Conservation (phyloP, 768 basidiomycete species). For the Boletus rubescentipes region DNA sequence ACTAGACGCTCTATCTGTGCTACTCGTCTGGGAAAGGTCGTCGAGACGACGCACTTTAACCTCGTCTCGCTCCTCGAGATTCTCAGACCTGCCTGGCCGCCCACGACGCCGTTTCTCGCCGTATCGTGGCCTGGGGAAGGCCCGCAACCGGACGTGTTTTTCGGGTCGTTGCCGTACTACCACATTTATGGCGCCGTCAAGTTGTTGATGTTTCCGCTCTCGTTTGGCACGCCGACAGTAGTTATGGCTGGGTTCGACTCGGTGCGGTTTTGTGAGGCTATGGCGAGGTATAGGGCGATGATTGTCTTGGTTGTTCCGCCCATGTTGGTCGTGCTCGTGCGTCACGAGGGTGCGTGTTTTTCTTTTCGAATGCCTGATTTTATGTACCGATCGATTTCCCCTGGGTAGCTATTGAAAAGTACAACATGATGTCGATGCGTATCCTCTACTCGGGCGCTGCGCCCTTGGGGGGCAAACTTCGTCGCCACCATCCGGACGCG, state of each 20-base stretch:
- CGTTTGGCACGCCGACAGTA: conserved; percentile 48
- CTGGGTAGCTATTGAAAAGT: conserved; percentile 55
- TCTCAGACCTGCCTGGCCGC: conserved; percentile 44
- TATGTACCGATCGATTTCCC: too few species aligned
- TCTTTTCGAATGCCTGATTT: too few species aligned
- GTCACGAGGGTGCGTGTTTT: conserved; percentile 58
- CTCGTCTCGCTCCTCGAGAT: conserved; percentile 59
- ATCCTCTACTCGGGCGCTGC: conserved; percentile 76
- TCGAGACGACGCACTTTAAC: conserved; percentile 69
- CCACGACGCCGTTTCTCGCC: conserved; percentile 30
- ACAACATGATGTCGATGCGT: conserved; percentile 61
- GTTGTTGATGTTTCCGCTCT: conserved; percentile 59
- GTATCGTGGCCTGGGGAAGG: conserved; percentile 5
- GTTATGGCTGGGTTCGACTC: conserved; percentile 75
- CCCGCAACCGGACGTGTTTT: conserved; percentile 42
- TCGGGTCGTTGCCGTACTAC: conserved; percentile 64
- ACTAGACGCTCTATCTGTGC: too few species aligned
- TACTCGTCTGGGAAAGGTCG: conserved; percentile 74
- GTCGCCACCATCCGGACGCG: conserved; percentile 45
- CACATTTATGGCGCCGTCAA: conserved; percentile 61
- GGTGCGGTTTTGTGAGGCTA: conserved; percentile 56
- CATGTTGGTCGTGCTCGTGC: conserved; percentile 72
- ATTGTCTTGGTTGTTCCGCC: conserved; percentile 71
- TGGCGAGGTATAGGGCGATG: conserved; percentile 66
- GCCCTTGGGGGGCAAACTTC: conserved; percentile 67